These are phyloP conservation scores for Arctium lappa DNA, from an alignment of 129 eudicot species.

Conservation along the genomic window DNA sequence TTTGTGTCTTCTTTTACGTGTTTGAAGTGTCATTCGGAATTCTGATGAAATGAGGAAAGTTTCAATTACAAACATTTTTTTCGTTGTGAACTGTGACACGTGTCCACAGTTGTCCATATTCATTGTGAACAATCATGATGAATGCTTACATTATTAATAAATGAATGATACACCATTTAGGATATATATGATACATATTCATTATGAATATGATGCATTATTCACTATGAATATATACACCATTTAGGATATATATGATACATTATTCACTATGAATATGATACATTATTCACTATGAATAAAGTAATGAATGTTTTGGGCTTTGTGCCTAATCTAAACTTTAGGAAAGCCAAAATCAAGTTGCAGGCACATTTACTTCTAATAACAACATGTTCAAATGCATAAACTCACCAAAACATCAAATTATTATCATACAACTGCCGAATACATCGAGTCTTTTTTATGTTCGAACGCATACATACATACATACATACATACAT, in stretches of 20 bases:
- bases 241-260: too few species aligned
- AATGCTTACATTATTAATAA: too few species aligned
- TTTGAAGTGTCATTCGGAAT: background rate
- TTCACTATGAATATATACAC: too few species aligned
- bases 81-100: too few species aligned
- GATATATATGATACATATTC: background rate
- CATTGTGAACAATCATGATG: too few species aligned
- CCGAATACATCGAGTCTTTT: background rate
- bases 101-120: too few species aligned
- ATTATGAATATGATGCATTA: background rate
- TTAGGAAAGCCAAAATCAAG: slow-evolving; percentile 5
- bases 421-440: background rate
- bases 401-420: background rate
- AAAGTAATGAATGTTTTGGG: background rate
- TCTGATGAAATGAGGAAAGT: background rate
- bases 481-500: slow-evolving; percentile 7
- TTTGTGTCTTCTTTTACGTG: background rate
- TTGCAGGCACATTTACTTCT: background rate
- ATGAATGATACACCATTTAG: background rate
- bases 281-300: too few species aligned
- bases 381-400: background rate
- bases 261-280: too few species aligned
- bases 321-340: slow-evolving; percentile 13
- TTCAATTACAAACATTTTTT: too few species aligned
- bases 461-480: background rate